A percentile compares a stretch with the other conserved stretches of the same genome.
These are phyloP conservation scores for Antitrichia curtipendula DNA, from an alignment of 225 moss, liverwort and hornwort genomes.

Conservation along the genomic window DNA sequence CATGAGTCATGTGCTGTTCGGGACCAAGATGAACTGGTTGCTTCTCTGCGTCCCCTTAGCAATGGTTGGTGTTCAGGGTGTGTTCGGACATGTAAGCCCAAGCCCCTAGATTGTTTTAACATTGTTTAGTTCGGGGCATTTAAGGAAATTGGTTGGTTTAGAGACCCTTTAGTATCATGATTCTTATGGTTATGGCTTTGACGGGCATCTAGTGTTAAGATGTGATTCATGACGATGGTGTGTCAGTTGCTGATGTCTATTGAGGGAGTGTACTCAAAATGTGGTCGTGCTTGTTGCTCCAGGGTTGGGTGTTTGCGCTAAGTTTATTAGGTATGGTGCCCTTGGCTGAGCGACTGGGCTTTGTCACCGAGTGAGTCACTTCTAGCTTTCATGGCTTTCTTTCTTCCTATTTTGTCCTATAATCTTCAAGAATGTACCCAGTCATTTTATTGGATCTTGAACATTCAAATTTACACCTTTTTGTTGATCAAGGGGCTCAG, in stretches of 20 bases:
- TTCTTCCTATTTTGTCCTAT: background rate
- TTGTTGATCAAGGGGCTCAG: background rate
- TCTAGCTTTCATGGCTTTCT: background rate
- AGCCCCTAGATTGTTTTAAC: background rate
- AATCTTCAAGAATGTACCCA: background rate
- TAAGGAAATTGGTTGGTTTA: too few species aligned
- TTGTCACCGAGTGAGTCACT: slow-evolving; percentile 59
- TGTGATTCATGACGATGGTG: background rate
- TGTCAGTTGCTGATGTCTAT: background rate
- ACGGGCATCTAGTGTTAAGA: background rate
- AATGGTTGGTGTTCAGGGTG: background rate
- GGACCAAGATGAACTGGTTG: slow-evolving; percentile 24
- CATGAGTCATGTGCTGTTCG: slow-evolving; percentile 12
- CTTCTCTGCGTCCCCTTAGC: slow-evolving; percentile 17
- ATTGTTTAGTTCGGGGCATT: background rate
- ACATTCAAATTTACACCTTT: background rate
- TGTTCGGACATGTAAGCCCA: background rate
- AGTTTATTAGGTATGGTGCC: slow-evolving; percentile 72
- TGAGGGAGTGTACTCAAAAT: background rate
- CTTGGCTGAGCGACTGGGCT: slow-evolving; percentile 67
- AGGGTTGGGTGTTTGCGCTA: slow-evolving; percentile 54
- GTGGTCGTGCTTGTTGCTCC: background rate
- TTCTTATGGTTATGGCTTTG: background rate
- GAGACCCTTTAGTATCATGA: too few species aligned
- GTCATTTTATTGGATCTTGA: background rate